Conservation (phyloP, 331 rosid genomes). For the Dryas integrifolia region DNA sequence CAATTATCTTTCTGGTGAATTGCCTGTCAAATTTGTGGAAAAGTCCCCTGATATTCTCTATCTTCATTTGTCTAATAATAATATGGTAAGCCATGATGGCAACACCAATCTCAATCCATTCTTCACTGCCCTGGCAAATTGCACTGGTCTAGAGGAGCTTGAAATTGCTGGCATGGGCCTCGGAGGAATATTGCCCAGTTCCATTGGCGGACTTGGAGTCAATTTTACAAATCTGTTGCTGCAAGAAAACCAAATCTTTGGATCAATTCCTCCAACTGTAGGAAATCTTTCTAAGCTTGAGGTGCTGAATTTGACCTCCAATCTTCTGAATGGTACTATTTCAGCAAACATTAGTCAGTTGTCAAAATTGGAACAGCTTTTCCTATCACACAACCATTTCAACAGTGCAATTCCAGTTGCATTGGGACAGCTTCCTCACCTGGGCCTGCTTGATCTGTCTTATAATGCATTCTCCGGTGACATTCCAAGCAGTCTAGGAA, state of each 20-base stretch:
- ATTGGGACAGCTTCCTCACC: conserved; percentile 33
- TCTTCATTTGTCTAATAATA: conserved; percentile 59
- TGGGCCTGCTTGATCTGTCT: conserved; percentile 63
- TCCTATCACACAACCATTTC: conserved; percentile 51
- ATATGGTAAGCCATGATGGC: conserved; percentile 46
- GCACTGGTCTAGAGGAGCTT: conserved; percentile 47
- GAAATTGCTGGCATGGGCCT: conserved; percentile 65
- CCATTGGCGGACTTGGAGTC: conserved; percentile 30
- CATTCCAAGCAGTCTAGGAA: conserved; percentile 51
- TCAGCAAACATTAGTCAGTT: conserved; percentile 36
- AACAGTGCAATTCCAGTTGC: conserved; percentile 41
- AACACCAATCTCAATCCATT: conserved; percentile 59
- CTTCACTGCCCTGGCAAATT: conserved; percentile 50
- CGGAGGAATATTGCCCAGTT: conserved; percentile 50
- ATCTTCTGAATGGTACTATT: conserved; percentile 55
- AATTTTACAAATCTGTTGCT: conserved; percentile 27
- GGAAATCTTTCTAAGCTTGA: conserved; percentile 47
- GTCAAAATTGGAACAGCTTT: conserved; percentile 47
- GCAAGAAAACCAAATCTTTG: conserved; percentile 55
- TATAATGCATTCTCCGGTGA: conserved; percentile 47
- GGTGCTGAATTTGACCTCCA: conserved; percentile 52
- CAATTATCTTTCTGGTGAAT: conserved; percentile 49
- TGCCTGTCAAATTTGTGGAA: conserved; percentile 42
- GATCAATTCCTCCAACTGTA: conserved; percentile 52
- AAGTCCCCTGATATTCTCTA: conserved; percentile 29